phyloP scores from a whole-genome alignment of 768 basidiomycete genomes.

The Amanita rimosa region DNA sequence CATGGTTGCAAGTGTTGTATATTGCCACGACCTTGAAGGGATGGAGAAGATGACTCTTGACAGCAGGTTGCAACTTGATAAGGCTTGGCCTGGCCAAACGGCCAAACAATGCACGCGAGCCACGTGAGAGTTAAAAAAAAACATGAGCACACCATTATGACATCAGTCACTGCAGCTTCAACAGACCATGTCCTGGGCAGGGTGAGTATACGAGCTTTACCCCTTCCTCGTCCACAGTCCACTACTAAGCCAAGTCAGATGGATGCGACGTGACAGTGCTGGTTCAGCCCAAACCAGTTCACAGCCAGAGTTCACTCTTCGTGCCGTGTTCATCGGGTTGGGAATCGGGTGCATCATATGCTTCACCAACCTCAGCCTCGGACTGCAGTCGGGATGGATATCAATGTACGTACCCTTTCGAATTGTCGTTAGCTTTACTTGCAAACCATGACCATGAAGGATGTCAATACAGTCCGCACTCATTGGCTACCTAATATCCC shows the following conservation, averaged over 20 bases:
- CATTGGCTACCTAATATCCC: slow-evolving; percentile 81
- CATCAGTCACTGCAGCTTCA: slow-evolving; percentile 6
- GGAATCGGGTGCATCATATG: slow-evolving; percentile 80
- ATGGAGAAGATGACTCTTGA: not conserved
- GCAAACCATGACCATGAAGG: slow-evolving; percentile 27
- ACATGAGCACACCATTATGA: no score
- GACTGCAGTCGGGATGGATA: slow-evolving; percentile 85
- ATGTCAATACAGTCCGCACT: slow-evolving; percentile 95
- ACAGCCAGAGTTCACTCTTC: slow-evolving; percentile 32
- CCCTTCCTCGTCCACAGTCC: not conserved
- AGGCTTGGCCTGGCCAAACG: not conserved
- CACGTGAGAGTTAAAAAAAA: no score
- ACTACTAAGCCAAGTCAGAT: not conserved
- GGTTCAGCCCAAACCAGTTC: slow-evolving; percentile 8
- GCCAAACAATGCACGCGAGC: not conserved
- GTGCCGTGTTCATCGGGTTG: slow-evolving; percentile 68
- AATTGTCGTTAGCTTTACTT: not conserved
- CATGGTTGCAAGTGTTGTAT: slow-evolving; percentile 20
- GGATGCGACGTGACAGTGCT: not conserved
- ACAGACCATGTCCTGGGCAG: not conserved
- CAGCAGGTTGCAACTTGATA: not conserved
- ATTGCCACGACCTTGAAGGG: not conserved
- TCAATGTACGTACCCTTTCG: slow-evolving; percentile 47
- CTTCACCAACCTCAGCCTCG: slow-evolving; percentile 87
- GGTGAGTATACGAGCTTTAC: not conserved